Evolutionary conservation across 495 filamentous ascomycete genomes (phyloP).

Genomic region (Talaromyces wortmannii): DNA sequence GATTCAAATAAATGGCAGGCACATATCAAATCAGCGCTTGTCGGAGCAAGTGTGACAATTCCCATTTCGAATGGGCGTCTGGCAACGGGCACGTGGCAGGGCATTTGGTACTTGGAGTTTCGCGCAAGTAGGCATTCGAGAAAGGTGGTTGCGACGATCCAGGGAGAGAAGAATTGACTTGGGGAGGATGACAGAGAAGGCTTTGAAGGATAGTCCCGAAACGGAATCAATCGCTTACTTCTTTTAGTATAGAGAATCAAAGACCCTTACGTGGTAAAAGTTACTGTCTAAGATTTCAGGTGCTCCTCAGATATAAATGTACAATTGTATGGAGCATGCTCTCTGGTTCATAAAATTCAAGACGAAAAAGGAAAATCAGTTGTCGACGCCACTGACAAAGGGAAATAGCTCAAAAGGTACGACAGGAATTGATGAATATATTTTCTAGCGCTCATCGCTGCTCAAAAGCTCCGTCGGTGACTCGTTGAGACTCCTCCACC

Average conservation of each 20-base stretch:
- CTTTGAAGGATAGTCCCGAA: neutral
- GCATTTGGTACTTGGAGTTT: conserved; percentile 96
- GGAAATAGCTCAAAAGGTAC: conserved; percentile 16
- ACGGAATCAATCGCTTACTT: neutral
- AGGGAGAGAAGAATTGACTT: conserved; percentile 72
- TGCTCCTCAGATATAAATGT: too few relatives aligned
- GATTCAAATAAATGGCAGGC: conserved; percentile 36
- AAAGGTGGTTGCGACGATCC: conserved; percentile 86
- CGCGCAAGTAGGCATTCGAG: conserved; percentile 65
- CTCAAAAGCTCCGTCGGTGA: conserved; percentile 43
- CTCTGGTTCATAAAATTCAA: neutral
- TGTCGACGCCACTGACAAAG: conserved; percentile 18
- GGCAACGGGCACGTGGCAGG: conserved; percentile 64
- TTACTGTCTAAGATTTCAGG: too few relatives aligned
- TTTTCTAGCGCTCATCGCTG: conserved; percentile 34
- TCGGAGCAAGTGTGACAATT: conserved; percentile 82
- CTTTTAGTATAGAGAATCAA: too few relatives aligned
- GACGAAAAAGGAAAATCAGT: neutral
- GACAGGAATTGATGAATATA: neutral
- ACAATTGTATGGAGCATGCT: neutral
- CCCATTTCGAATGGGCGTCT: conserved; percentile 83
- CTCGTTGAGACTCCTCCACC: conserved; percentile 47
- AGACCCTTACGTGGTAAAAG: too few relatives aligned
- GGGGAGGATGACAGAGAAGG: neutral
- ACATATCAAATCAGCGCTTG: conserved; percentile 84